Percentiles rank a stretch among this genome's conserved stretches.
phyloP scores from a whole-genome alignment of 495 filamentous ascomycete species.

The Parathielavia appendiculata region DNA sequence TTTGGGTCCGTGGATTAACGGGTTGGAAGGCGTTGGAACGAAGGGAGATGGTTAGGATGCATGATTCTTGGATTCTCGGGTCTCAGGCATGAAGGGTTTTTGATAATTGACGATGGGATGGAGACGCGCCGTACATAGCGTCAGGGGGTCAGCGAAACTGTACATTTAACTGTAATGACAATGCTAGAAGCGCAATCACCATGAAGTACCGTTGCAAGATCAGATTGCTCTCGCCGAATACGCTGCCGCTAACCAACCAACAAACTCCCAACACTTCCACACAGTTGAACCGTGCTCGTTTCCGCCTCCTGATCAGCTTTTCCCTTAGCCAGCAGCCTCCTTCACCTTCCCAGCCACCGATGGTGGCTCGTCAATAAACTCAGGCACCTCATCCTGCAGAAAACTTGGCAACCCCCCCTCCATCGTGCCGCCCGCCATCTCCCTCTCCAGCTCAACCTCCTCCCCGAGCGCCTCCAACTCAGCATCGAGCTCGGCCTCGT shows the following conservation, averaged over 20 bases:
- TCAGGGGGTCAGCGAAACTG: not conserved
- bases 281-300: not conserved
- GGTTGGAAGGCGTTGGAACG: not conserved
- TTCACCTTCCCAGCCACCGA: constrained; percentile 65
- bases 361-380: constrained; percentile 82
- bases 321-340: constrained; percentile 59
- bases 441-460: constrained; percentile 71
- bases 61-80: not conserved
- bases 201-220: no score
- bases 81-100: not conserved
- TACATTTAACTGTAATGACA: not conserved
- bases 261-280: not conserved
- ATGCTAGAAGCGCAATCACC: not conserved
- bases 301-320: not conserved
- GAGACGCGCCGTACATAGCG: not conserved
- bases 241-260: not conserved
- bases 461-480: constrained; percentile 92
- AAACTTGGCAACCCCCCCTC: constrained; percentile 65
- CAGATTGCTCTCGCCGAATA: no score
- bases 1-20: constrained; percentile 54
- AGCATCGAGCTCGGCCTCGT: constrained; percentile 95
- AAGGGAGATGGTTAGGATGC: not conserved
- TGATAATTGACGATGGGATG: constrained; percentile 5
- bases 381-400: constrained; percentile 74
- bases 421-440: constrained; percentile 49